Percentiles rank a stretch among this genome's conserved stretches.
phyloP scores from a whole-genome alignment of 768 basidiomycete species.

The Lactifluus pinguis region DNA sequence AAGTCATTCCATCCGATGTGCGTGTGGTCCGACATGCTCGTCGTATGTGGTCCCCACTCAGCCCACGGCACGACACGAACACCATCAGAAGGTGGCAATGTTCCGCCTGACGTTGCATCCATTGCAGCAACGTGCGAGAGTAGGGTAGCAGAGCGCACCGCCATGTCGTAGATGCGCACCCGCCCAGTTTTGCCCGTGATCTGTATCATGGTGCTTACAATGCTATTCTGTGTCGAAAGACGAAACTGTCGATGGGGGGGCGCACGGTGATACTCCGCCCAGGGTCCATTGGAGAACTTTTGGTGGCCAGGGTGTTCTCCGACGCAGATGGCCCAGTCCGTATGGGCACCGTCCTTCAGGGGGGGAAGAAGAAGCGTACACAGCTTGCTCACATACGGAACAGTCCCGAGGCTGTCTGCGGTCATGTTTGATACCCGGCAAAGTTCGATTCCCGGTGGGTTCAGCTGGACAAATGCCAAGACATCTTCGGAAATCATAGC shows the following conservation, averaged over 20 bases:
- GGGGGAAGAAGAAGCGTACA: not conserved
- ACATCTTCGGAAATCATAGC: constrained; percentile 2
- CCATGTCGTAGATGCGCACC: not conserved
- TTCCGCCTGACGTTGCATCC: not conserved
- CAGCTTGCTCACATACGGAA: not conserved
- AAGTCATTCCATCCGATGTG: not conserved
- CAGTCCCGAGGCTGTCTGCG: not conserved
- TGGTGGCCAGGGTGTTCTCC: not conserved
- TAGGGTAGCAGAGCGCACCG: not conserved
- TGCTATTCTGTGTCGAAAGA: not conserved
- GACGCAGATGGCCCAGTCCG: not conserved
- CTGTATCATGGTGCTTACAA: not conserved
- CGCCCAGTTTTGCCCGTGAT: not conserved
- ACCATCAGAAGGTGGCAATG: not conserved
- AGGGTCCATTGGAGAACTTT: not conserved
- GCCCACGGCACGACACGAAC: not conserved
- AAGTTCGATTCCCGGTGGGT: not conserved
- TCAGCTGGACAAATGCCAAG: not conserved
- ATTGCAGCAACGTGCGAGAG: not conserved
- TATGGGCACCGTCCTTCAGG: not conserved
- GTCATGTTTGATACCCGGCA: not conserved
- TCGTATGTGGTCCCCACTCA: not conserved
- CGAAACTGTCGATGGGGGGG: not conserved
- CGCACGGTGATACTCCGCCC: not conserved
- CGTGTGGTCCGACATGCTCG: not conserved